Evolutionary conservation across 75 land plant species (phyloP).

Genomic region (Pinus taeda): DNA sequence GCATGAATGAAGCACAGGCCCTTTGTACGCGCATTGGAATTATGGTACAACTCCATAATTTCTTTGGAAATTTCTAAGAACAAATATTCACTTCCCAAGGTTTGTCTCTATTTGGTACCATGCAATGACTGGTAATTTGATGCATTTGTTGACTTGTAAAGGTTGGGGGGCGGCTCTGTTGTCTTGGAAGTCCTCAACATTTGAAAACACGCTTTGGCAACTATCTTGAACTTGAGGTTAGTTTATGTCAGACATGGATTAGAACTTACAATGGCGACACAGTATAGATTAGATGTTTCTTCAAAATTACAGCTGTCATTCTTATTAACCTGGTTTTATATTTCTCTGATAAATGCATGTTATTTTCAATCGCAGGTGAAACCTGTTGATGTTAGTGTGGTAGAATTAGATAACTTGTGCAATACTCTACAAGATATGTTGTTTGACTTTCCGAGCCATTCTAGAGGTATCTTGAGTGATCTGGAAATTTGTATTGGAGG

Average conservation of each 20-base stretch:
- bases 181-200: slow-evolving; percentile 94
- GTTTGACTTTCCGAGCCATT: slow-evolving; percentile 30
- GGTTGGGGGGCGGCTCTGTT: slow-evolving; percentile 78
- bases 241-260: neutral
- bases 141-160: slow-evolving; percentile 14
- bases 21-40: slow-evolving; percentile 89
- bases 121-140: neutral
- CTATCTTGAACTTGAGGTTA: slow-evolving; percentile 75
- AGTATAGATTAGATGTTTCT: neutral
- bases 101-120: neutral
- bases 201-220: slow-evolving; percentile 89
- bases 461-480: slow-evolving; percentile 44
- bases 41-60: slow-evolving; percentile 43
- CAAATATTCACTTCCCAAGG: neutral
- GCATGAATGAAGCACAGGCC: slow-evolving; percentile 97
- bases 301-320: no score
- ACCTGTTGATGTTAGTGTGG: slow-evolving; percentile 46
- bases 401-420: slow-evolving; percentile 56
- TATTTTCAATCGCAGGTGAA: slow-evolving; percentile 37
- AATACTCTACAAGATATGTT: slow-evolving; percentile 38
- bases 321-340: no score
- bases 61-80: neutral
- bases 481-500: slow-evolving; percentile 65
- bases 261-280: neutral
- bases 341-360: neutral